These are phyloP conservation scores for Dryadomyces quercus-mongolicae DNA, from an alignment of 2,329 filamentous ascomycete species.

Conservation along the genomic window DNA sequence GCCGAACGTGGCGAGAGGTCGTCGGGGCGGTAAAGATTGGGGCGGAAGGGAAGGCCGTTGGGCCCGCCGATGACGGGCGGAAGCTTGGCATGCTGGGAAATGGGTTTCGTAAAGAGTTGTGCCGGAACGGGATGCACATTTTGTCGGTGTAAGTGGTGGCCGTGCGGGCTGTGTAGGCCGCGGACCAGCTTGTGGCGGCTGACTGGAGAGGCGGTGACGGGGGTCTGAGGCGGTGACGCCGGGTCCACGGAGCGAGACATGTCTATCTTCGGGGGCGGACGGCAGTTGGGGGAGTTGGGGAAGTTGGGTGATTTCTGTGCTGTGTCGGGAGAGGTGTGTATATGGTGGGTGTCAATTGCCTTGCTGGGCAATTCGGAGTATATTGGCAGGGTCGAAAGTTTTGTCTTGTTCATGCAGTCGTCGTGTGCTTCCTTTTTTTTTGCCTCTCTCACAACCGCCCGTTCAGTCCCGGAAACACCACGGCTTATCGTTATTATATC, in stretches of 20 bases:
- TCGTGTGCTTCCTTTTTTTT: neutral
- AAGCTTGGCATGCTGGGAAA: constrained; percentile 14
- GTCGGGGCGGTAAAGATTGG: constrained; percentile 17
- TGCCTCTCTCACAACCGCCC: neutral
- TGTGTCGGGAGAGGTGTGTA: neutral
- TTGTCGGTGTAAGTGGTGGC: constrained; percentile 1
- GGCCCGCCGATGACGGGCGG: constrained; percentile 18
- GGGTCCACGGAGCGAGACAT: constrained; percentile 18
- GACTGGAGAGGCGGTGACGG: constrained; percentile 22
- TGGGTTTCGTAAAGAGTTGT: constrained; percentile 2
- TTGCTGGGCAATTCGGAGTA: neutral
- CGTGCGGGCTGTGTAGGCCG: constrained; percentile 1
- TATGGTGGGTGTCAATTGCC: neutral
- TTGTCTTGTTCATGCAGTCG: neutral
- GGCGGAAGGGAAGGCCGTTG: constrained; percentile 20
- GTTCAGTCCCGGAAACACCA: constrained; percentile 1
- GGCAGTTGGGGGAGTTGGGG: neutral
- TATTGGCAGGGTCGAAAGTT: neutral
- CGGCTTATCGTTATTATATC: constrained; percentile 5
- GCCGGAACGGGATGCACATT: neutral
- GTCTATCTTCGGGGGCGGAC: neutral
- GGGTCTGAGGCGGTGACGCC: constrained; percentile 30
- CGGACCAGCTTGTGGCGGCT: constrained; percentile 17
- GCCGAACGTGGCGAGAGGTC: constrained; percentile 27
- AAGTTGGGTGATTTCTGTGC: neutral